Percentiles rank a stretch among this genome's conserved stretches.
Conservation (phyloP, 2,329 filamentous ascomycete species). For the Cytospora chrysosperma region DNA sequence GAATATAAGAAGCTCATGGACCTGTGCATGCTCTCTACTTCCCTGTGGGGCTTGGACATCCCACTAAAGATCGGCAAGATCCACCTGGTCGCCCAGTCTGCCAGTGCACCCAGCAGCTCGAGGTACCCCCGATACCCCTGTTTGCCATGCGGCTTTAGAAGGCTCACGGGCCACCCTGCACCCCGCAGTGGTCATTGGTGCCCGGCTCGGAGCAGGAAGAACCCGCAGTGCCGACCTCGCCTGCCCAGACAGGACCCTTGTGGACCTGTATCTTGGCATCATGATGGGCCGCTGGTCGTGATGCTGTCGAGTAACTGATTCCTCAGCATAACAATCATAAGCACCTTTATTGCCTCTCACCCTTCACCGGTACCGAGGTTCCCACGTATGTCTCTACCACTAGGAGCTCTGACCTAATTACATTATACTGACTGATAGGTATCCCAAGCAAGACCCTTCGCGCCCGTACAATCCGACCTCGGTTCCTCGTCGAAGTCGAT, state of each 20-base stretch:
- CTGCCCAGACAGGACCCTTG: conserved; percentile 1
- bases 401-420: background rate
- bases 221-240: conserved; percentile 7
- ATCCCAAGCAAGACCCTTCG: conserved; percentile 5
- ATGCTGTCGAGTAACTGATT: background rate
- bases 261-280: background rate
- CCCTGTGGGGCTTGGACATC: background rate
- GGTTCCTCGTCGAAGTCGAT: conserved; percentile 3
- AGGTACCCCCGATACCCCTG: conserved; percentile 6
- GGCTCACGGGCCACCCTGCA: conserved; percentile 6
- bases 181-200: background rate
- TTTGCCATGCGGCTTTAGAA: conserved; percentile 9
- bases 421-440: background rate
- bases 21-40: background rate
- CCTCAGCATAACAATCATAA: background rate
- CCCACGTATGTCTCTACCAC: background rate
- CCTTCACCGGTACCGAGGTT: background rate
- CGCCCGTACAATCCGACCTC: conserved; percentile 10
- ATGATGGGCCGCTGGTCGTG: background rate
- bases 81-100: background rate
- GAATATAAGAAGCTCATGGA: background rate
- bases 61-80: conserved; percentile 11
- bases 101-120: background rate
- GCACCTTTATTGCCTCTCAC: background rate
- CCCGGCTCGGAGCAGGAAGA: conserved; percentile 14